A percentile compares a stretch with the other conserved stretches of the same genome.
These are phyloP conservation scores for Phaeosphaeria sp. DNA, from an alignment of 2,329 filamentous ascomycete species.

Conservation along the genomic window DNA sequence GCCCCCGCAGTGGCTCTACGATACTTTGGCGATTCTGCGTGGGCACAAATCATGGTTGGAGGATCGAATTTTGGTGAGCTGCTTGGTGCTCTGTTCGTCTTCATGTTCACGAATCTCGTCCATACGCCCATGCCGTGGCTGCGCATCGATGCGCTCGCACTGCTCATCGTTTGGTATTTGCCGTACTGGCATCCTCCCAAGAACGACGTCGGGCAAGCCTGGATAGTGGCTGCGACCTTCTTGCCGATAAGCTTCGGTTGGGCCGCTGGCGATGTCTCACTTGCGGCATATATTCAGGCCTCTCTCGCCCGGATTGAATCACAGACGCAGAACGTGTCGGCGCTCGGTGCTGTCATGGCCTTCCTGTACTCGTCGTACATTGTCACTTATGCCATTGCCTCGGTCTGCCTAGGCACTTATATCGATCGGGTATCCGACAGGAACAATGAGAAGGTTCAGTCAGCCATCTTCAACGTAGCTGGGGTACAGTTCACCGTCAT, in stretches of 20 bases:
- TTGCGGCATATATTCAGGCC: constrained; percentile 60
- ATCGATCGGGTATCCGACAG: constrained; percentile 52
- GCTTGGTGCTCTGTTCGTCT: constrained; percentile 56
- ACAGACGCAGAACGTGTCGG: constrained; percentile 54
- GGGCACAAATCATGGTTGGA: constrained; percentile 59
- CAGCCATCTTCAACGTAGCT: constrained; percentile 53
- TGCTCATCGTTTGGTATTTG: constrained; percentile 59
- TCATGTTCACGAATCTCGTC: constrained; percentile 57
- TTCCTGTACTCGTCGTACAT: constrained; percentile 60
- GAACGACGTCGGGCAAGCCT: constrained; percentile 53
- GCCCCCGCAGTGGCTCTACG: constrained; percentile 55
- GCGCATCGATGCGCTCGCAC: constrained; percentile 54
- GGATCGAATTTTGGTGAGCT: constrained; percentile 60
- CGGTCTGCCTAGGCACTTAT: constrained; percentile 55
- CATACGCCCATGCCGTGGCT: constrained; percentile 60
- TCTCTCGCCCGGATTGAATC: constrained; percentile 55
- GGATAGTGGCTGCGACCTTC: constrained; percentile 55
- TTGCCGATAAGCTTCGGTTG: constrained; percentile 56
- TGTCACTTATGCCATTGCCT: constrained; percentile 54
- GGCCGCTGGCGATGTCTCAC: constrained; percentile 60
- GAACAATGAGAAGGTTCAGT: constrained; percentile 46
- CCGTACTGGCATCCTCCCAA: constrained; percentile 54
- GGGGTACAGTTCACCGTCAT: constrained; percentile 59
- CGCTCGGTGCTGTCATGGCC: constrained; percentile 60
- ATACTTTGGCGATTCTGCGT: constrained; percentile 57